phyloP scores from a whole-genome alignment of 345 rosid genomes.

The Cardiospermum halicacabum region DNA sequence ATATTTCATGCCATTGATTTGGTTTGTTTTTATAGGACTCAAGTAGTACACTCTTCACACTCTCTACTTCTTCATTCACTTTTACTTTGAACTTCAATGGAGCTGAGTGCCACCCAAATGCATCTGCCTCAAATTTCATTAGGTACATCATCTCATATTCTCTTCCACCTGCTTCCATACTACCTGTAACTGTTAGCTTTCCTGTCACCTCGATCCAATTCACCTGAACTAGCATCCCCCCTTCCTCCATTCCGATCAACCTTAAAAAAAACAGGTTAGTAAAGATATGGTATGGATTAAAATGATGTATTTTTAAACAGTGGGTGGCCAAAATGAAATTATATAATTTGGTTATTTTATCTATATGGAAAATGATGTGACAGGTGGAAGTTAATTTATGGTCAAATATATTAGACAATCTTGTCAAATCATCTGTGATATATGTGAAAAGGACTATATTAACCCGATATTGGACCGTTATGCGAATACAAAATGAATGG shows the following conservation, averaged over 20 bases:
- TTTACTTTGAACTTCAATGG: conserved; percentile 27
- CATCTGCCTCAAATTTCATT: conserved; percentile 27
- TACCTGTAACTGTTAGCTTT: not conserved
- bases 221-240: conserved; percentile 23
- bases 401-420: too few species aligned
- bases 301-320: too few species aligned
- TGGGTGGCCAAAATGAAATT: too few species aligned
- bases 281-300: too few species aligned
- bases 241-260: conserved; percentile 17
- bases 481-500: too few species aligned
- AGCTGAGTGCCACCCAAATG: conserved; percentile 34
- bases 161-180: not conserved
- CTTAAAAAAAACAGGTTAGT: not conserved
- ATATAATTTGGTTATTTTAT: too few species aligned
- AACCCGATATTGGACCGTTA: too few species aligned
- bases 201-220: conserved; percentile 34
- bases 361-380: too few species aligned
- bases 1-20: conserved; percentile 24
- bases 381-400: too few species aligned
- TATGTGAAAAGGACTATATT: too few species aligned
- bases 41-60: conserved; percentile 9
- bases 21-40: conserved; percentile 17
- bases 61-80: conserved; percentile 17
- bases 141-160: conserved; percentile 14
- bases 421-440: too few species aligned